A percentile compares a stretch with the other conserved stretches of the same genome.
These are phyloP conservation scores for Solanum aculeatissimum DNA, from an alignment of 305 asterid species.

Conservation along the genomic window DNA sequence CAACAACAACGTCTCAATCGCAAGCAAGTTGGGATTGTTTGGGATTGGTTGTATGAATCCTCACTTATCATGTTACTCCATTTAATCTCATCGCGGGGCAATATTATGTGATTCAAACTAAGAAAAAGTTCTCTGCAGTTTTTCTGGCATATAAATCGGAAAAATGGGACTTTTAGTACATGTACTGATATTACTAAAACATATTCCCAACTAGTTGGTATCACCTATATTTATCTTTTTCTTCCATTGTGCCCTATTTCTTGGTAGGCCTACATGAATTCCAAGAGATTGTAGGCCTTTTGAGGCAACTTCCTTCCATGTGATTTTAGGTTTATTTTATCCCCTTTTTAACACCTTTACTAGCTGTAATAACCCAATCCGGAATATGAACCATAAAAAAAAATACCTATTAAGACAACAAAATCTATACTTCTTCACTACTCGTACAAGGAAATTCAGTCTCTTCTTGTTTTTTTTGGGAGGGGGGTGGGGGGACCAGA, in stretches of 20 bases:
- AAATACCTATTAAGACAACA: too few species aligned
- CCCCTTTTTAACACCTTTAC: not conserved
- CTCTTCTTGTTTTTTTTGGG: too few species aligned
- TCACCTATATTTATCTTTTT: not conserved
- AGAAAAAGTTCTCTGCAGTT: not conserved
- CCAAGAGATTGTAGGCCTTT: not conserved
- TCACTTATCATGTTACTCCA: not conserved
- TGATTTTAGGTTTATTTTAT: not conserved
- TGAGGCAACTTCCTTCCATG: not conserved
- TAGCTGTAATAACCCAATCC: too few species aligned
- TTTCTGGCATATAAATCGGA: not conserved
- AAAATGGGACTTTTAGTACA: not conserved
- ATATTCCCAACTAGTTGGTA: not conserved
- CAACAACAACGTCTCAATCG: not conserved
- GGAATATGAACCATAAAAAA: too few species aligned
- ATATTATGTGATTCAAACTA: not conserved
- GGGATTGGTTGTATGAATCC: not conserved
- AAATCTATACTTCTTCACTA: too few species aligned
- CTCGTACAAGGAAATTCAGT: too few species aligned
- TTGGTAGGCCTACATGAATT: not conserved
- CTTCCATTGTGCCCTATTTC: not conserved
- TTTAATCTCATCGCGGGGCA: not conserved
- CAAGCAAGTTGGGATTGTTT: not conserved
- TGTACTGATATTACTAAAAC: not conserved
- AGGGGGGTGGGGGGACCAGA: too few species aligned